Base-by-base conservation (phyloP, 768 basidiomycete genomes). In the Rhodotorula diobovata region DNA sequence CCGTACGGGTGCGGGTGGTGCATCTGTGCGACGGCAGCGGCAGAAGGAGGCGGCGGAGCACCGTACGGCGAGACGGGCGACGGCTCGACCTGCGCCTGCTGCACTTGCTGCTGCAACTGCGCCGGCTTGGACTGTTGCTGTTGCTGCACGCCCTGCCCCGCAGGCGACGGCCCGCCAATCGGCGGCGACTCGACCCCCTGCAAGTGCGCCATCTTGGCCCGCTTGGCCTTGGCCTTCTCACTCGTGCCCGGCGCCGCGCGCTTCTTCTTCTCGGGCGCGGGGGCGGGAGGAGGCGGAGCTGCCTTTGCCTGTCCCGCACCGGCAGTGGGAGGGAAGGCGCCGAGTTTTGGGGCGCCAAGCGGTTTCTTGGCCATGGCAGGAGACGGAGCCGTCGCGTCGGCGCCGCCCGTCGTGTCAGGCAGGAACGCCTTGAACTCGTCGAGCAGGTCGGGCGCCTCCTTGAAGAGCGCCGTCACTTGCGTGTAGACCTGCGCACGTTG, bases 371-470 rank as follows among this genome's bases (percentile, higher is more conserved):
- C 2, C 6, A 18, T 12, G 8, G 15, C n/a, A 9, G 63, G 39
- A 39, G 63, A 23, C 34, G 45, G 4, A 58, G 65, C 20, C 65
- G 70, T 23, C 55, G 43, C 18, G 72, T n/a, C 66, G 62, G n/a
- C 72, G 55, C 20, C 43, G 21, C 60, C 51, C 14, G 71, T 63
- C 20, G 71, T 76, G 54, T 79, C 78, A 60, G 78, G 78, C 21
- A 79, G 60, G 74, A 79, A 79, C 45, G 76, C 72, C 63, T 79
- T 79, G 76, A 79, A 79, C 56, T 79, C 78, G 60, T 76, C 76
- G 48, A 79, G 72, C 10, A 79, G 67, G 61, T 79, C 78, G 39
- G 77, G 78, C 0, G 78, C 78, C 20, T 67, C 64, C 34, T 64
- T 39, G 70, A 79, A 79, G 34, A 79, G 76, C 9, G 57, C 58